Evolutionary conservation across 148 eudicot species (phyloP), one percentile per base, ranked within the genome.

Genomic region (Rhododendron molle): DNA sequence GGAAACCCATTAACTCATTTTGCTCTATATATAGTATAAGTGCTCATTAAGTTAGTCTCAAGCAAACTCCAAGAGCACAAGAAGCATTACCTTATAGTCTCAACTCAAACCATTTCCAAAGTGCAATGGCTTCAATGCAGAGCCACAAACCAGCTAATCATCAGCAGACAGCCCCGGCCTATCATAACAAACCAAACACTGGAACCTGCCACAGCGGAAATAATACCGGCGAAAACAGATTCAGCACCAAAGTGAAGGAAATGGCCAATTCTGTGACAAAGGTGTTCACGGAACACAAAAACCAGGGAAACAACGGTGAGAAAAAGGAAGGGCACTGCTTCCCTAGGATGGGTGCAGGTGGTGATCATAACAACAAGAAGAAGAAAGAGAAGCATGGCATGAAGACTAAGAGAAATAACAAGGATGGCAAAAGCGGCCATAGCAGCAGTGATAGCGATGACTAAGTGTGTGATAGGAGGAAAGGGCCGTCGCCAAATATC

Each of bases 71-170:
- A 14, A 80, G 28, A 79, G 83, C 62, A 71, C 1, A 71, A 67
- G 15, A 67, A 71, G 20, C 76, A 8, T 12, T 13, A 30, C 38
- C 38, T 30, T 5, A 30, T 30, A 30, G 38, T 30, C 76, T 71
- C 20, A 71, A 5, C 76, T 13, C 76, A 71, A 40, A 71, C 2
- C 21, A 13, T 30, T 71, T 5, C 18, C 7, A 12, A 30, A 71
- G 26, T 1, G 8, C 78, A 84, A 92, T 92, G 93, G 91, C 90
- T 58, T 86, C 91, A 71, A 26, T 67, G 73, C 90, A 91, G 71
- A 67, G 80, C 34, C 90, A 91, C 40, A 92, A 89, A 82, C 89
- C 91, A 47, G 43, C 83, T 56, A 52, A 7, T 34, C 12, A 30
- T 23, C 69, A 62, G 13, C 32, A 67, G 9, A 72, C 16, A 8